Percentiles rank a stretch among this genome's conserved stretches.
Conservation (phyloP, 345 rosid species). For the Cardamine resedifolia region DNA sequence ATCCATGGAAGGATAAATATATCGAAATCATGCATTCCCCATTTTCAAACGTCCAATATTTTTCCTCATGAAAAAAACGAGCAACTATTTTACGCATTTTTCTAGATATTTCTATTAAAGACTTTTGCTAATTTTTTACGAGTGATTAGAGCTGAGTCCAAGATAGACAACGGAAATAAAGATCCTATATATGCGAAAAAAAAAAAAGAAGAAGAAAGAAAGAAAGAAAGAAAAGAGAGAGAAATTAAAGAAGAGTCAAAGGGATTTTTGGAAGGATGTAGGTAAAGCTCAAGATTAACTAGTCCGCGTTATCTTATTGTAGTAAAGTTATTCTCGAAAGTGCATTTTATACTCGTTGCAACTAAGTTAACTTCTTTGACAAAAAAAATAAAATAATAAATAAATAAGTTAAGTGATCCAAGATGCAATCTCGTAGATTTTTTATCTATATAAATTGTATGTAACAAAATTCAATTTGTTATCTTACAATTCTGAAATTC, state of each 20-base stretch:
- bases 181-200: no score
- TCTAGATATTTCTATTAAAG: neutral
- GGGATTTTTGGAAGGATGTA: no score
- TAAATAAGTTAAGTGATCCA: neutral
- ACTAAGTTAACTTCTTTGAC: no score
- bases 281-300: no score
- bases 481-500: no score
- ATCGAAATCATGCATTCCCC: neutral
- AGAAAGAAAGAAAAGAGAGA: no score
- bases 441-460: neutral
- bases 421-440: neutral
- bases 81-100: neutral
- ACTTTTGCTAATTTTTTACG: neutral
- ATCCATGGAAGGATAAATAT: neutral
- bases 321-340: neutral
- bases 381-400: no score
- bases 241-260: no score
- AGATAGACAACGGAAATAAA: neutral
- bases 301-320: neutral
- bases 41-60: neutral
- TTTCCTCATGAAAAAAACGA: neutral
- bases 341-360: no score
- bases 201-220: no score
- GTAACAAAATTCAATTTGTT: no score
- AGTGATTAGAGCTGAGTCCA: neutral